Evolutionary conservation across 2,329 filamentous ascomycete species (phyloP).

Genomic region (Aspergillus sojae): DNA sequence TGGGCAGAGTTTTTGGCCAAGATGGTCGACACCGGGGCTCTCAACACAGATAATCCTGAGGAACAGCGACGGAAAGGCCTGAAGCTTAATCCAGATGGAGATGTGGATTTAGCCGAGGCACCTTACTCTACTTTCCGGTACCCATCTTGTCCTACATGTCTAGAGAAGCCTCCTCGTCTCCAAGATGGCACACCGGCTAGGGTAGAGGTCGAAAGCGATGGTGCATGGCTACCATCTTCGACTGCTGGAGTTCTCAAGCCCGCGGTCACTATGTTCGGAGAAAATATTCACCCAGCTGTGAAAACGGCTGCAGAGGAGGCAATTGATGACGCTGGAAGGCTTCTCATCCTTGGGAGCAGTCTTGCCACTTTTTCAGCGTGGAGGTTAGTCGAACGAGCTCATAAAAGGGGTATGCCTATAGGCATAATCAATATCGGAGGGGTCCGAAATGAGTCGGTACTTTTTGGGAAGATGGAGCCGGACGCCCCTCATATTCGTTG

Average conservation of each 20-base stretch:
- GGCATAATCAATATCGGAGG: conserved; percentile 77
- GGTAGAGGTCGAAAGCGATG: conserved; percentile 75
- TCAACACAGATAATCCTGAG: conserved; percentile 74
- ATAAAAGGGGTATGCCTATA: conserved; percentile 80
- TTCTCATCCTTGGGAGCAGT: conserved; percentile 85
- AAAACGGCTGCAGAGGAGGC: conserved; percentile 78
- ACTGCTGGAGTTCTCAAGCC: conserved; percentile 85
- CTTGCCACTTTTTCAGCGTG: conserved; percentile 95
- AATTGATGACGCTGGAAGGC: conserved; percentile 72
- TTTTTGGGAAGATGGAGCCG: conserved; percentile 38
- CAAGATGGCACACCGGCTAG: conserved; percentile 57
- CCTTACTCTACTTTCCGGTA: conserved; percentile 91
- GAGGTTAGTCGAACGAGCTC: conserved; percentile 81
- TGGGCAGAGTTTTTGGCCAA: conserved; percentile 79
- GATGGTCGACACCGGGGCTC: conserved; percentile 71
- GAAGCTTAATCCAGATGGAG: conserved; percentile 89
- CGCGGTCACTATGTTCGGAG: conserved; percentile 94
- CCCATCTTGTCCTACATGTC: conserved; percentile 81
- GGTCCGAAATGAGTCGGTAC: conserved; percentile 48
- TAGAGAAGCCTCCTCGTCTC: conserved; percentile 62
- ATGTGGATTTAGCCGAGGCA: conserved; percentile 84
- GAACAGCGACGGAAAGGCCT: conserved; percentile 70
- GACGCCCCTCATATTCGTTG: conserved; percentile 41
- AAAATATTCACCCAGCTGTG: conserved; percentile 71
- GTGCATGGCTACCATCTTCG: conserved; percentile 70